These are phyloP conservation scores for Magnusiomyces sp. DNA, from an alignment of 1,139 yeast genomes.

Conservation along the genomic window DNA sequence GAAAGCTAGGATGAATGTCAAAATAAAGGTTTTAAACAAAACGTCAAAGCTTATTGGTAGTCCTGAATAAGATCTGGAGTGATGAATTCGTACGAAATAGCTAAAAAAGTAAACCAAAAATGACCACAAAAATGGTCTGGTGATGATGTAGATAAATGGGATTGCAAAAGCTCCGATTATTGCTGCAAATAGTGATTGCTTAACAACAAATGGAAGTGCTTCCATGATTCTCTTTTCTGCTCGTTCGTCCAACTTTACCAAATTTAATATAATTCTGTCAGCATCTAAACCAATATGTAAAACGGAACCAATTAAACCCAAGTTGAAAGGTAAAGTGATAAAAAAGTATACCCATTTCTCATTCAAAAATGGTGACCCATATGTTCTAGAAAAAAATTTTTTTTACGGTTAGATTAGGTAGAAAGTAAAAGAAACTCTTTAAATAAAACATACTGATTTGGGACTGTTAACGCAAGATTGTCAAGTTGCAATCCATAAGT, in stretches of 20 bases:
- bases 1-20: constrained; percentile 37
- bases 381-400: constrained; percentile 27
- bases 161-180: constrained; percentile 29
- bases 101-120: constrained; percentile 25
- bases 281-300: constrained; percentile 52
- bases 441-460: constrained; percentile 1
- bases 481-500: constrained; percentile 31
- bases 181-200: constrained; percentile 36
- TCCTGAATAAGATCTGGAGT: constrained; percentile 30
- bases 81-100: constrained; percentile 31
- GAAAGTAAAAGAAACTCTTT: too few species aligned
- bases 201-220: constrained; percentile 32
- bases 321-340: constrained; percentile 33
- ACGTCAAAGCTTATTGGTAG: constrained; percentile 36
- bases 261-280: constrained; percentile 47
- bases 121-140: constrained; percentile 43
- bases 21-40: constrained; percentile 33
- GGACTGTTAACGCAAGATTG: constrained; percentile 17
- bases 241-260: constrained; percentile 33
- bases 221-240: constrained; percentile 32
- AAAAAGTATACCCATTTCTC: constrained; percentile 53
- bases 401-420: background rate
- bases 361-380: constrained; percentile 48
- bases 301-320: constrained; percentile 43
- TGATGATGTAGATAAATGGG: constrained; percentile 42